Percentiles rank a stretch among this genome's conserved stretches.
phyloP scores from a whole-genome alignment of 176 grass and related monocot species.

The Elaeis guineensis region DNA sequence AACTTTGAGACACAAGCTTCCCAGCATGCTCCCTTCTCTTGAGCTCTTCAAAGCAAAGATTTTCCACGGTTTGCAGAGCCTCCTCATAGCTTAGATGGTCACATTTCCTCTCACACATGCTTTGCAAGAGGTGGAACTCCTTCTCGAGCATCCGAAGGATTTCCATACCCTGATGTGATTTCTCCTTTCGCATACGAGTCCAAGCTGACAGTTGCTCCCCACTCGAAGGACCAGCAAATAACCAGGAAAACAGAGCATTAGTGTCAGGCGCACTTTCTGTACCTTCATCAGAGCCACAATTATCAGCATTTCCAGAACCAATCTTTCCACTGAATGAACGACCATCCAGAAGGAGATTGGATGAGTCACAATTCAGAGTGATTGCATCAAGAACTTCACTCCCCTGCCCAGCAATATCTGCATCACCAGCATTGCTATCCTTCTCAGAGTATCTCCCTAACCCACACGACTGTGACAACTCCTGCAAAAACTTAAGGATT shows the following conservation, averaged over 20 bases:
- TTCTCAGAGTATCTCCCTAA: slow-evolving; percentile 54
- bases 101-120: slow-evolving; percentile 60
- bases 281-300: not conserved
- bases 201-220: slow-evolving; percentile 48
- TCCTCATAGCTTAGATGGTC: slow-evolving; percentile 53
- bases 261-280: slow-evolving; percentile 5
- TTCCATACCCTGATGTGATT: slow-evolving; percentile 30
- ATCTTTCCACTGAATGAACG: slow-evolving; percentile 26
- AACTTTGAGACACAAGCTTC: slow-evolving; percentile 39
- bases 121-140: slow-evolving; percentile 51
- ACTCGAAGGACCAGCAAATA: slow-evolving; percentile 61
- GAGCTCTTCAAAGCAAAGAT: slow-evolving; percentile 53
- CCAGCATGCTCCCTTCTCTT: slow-evolving; percentile 32
- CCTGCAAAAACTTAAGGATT: slow-evolving; percentile 70
- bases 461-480: slow-evolving; percentile 56
- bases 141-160: slow-evolving; percentile 51
- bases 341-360: slow-evolving; percentile 42
- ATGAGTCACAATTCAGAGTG: slow-evolving; percentile 42
- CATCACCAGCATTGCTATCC: slow-evolving; percentile 37
- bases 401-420: slow-evolving; percentile 23
- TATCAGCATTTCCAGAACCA: slow-evolving; percentile 31
- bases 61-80: slow-evolving; percentile 47
- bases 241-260: slow-evolving; percentile 62
- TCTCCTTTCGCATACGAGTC: slow-evolving; percentile 42
- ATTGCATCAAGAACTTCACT: slow-evolving; percentile 30